Conservation (phyloP, 2,329 filamentous ascomycete species). For the Fusarium sp. region DNA sequence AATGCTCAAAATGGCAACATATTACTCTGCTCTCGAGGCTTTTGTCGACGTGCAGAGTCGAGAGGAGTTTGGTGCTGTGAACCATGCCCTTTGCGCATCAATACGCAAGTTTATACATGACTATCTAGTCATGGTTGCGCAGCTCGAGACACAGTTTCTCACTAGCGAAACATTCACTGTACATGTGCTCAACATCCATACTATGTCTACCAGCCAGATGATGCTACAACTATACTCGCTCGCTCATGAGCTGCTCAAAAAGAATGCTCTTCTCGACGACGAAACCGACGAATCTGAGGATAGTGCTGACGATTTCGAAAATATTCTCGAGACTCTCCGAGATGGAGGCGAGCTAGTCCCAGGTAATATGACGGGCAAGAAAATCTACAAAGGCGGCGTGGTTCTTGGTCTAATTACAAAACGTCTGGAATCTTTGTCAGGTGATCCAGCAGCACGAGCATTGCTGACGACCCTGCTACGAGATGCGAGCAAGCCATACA, state of each 20-base stretch:
- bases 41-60: constrained; percentile 96
- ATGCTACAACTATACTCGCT: constrained; percentile 90
- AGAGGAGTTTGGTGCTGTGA: constrained; percentile 93
- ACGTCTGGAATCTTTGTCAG: constrained; percentile 88
- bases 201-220: constrained; percentile 90
- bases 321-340: constrained; percentile 89
- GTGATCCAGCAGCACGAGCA: constrained; percentile 87
- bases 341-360: constrained; percentile 87
- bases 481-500: constrained; percentile 93
- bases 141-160: constrained; percentile 92
- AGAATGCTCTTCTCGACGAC: constrained; percentile 88
- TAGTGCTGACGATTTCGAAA: constrained; percentile 87
- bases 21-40: constrained; percentile 90
- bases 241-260: constrained; percentile 87
- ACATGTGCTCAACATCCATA: constrained; percentile 92
- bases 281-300: constrained; percentile 79
- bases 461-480: constrained; percentile 85
- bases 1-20: constrained; percentile 94
- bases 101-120: constrained; percentile 93
- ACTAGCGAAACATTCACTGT: constrained; percentile 91
- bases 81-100: constrained; percentile 95
- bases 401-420: constrained; percentile 90
- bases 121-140: constrained; percentile 91
- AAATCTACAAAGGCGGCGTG: constrained; percentile 95
- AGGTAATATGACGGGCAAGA: constrained; percentile 85